Base-by-base conservation (phyloP, 768 basidiomycete species). In the Megacollybia marginata region DNA sequence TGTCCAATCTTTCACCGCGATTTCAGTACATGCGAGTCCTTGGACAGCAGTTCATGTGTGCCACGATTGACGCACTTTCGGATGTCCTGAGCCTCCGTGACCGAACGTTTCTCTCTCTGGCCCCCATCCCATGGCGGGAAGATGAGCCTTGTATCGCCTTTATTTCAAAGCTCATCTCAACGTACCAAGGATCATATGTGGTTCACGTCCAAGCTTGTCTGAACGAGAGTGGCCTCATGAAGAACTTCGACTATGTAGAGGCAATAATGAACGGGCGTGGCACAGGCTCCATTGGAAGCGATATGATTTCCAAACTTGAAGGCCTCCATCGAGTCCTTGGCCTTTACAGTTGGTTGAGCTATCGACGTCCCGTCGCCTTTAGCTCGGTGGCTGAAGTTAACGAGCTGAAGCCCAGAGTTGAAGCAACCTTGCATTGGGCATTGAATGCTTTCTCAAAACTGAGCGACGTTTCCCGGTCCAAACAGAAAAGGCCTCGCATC, bases 281-380 rank as follows among this genome's bases (percentile, higher is more conserved):
- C 43, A 11, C 33, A 34, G 12, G 40, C 28, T 31, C 48, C 23
- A 23, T 48, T 54, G 11, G n/a, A 42, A 10, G 43, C 48, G 36
- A 33, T 55, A 36, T 57, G 18, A 52, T 75, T 16, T 20, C 44
- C 6, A 36, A 45, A 13, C 64, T 97, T 43, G 94, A 97, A 64
- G 70, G 75, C 5, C 65, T 90, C 52, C 92, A 99, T 66, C 86
- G 85, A 57, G 67, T 79, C 31, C 58, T 91, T 28, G 82, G 85
- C 12, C 56, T 86, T 18, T 97, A 97, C 65, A 69, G 92, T 45
- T 99, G 95, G 95, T 71, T 93, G 54, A 72, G 74, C 16, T 83
- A 79, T 62, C 83, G 93, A 35, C 73, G 79, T 51, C 72, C 79
- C 0, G 70, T 90, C 47, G 71, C 82, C 8, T 97, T 87, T 40